Conservation (phyloP, 345 rosid species). For the Citrus trifoliata region DNA sequence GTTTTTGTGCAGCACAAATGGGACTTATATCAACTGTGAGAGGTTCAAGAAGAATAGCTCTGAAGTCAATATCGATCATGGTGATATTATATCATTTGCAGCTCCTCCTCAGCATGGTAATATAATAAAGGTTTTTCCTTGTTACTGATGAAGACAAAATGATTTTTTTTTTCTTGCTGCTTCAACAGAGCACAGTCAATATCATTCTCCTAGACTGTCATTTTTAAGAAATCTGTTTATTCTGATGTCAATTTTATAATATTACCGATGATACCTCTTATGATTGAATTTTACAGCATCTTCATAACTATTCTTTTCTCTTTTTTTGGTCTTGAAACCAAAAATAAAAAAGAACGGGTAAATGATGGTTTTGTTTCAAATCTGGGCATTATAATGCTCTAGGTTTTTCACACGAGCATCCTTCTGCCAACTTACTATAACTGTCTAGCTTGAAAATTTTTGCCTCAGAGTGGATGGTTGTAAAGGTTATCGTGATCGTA, state of each 20-base stretch:
- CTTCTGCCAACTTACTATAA: background rate
- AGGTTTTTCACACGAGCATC: background rate
- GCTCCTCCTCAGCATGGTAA: conserved; percentile 88
- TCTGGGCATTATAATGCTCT: background rate
- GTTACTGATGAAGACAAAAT: background rate
- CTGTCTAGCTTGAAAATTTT: background rate
- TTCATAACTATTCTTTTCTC: background rate
- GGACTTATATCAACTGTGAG: conserved; percentile 83
- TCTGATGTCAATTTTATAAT: background rate
- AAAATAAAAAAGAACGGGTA: background rate
- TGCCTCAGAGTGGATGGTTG: background rate
- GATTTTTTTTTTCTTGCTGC: background rate
- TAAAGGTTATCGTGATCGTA: background rate
- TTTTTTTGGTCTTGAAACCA: too few species aligned
- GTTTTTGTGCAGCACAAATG: conserved; percentile 59
- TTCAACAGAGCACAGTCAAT: background rate
- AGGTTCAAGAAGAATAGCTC: conserved; percentile 63
- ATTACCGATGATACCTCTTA: background rate
- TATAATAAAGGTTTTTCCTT: background rate
- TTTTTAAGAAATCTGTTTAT: background rate
- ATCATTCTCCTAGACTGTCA: background rate
- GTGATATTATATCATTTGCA: conserved; percentile 83
- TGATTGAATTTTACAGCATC: background rate
- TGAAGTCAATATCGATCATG: conserved; percentile 63
- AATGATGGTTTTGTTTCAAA: background rate